Evolutionary conservation across 306 rosid species (phyloP), one percentile per base, ranked within the genome.

Genomic region (Abrus precatorius): DNA sequence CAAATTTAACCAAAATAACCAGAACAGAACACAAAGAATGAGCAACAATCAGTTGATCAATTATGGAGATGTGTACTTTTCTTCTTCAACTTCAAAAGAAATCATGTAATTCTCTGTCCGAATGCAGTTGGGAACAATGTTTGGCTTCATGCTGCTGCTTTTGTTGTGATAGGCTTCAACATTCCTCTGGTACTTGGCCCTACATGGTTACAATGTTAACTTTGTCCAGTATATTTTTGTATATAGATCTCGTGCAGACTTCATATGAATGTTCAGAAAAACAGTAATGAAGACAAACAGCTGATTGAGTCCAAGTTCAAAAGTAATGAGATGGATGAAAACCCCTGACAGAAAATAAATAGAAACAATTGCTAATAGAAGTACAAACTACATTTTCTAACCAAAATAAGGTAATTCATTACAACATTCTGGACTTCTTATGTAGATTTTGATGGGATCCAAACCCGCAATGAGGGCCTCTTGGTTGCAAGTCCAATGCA

Each of bases 101-200:
- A 95, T 93, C 91, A 88, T 92, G 92, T 95, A 95, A 83, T 84
- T 91, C 85, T 95, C 99, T 56, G 99, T 91, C 84, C 99, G 91
- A 81, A 95, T 95, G 88, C 99, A 95, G 78, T 93, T 95, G 78
- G 99, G 99, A 76, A 95, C 99, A 82, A 93, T 90, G 87, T 93
- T 93, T 27, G 94, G 97, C 91, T 95, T 95, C 97, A 95, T 89
- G 86, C 93, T 84, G 74, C 89, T 85, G 82, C 94, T 80, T 82
- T 86, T 95, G 86, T 93, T 95, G 87, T 95, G 99, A 83, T 87
- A 91, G 41, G 99, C 97, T 93, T 95, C 99, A 64, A 91, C 98
- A 80, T 93, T 95, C 93, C 91, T 95, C 89, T 95, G 99, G 85
- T 95, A 95, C 88, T 95, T 93, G 68, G 98, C 98, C 99, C 98